A percentile compares a stretch with the other conserved stretches of the same genome.
These are phyloP conservation scores for Gloeopeniophorella convolvens DNA, from an alignment of 768 basidiomycete genomes.

Conservation along the genomic window DNA sequence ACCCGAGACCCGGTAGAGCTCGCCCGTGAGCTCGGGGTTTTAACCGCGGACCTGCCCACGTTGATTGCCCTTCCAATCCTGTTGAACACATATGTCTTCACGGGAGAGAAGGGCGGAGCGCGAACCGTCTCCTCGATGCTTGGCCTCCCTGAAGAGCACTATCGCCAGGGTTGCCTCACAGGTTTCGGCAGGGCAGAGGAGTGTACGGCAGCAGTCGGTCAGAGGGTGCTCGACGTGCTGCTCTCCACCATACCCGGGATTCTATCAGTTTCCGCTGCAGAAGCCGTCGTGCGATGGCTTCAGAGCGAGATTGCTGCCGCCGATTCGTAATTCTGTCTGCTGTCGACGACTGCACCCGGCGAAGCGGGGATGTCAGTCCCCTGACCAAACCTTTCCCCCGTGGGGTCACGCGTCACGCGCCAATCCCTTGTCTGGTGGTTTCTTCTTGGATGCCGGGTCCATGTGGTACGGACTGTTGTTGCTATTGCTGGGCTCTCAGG, in stretches of 20 bases:
- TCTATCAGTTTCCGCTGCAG: conserved; percentile 19
- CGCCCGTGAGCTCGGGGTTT: conserved; percentile 38
- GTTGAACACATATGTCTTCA: conserved; percentile 38
- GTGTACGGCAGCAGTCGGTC: conserved; percentile 52
- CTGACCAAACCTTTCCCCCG: too few species aligned
- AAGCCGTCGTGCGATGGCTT: conserved; percentile 23
- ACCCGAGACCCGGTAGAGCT: conserved; percentile 24
- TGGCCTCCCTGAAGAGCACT: conserved; percentile 53
- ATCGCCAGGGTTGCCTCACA: conserved; percentile 59
- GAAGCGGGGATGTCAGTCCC: too few species aligned
- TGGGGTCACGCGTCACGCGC: too few species aligned
- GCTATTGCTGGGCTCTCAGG: too few species aligned
- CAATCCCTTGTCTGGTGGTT: too few species aligned
- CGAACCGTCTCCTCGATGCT: conserved; percentile 48
- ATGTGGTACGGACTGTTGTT: too few species aligned
- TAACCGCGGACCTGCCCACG: conserved; percentile 64
- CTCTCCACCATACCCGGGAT: conserved; percentile 28
- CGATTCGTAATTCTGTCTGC: neutral
- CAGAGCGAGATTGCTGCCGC: conserved; percentile 19
- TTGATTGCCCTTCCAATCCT: conserved; percentile 68
- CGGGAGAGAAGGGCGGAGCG: conserved; percentile 23
- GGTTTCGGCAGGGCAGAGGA: conserved; percentile 79
- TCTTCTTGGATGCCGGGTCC: too few species aligned
- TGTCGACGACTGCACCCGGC: neutral
- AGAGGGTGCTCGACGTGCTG: conserved; percentile 47